Percentiles rank a stretch among this genome's conserved stretches.
These are phyloP conservation scores for Epicoccum sorghinum DNA, from an alignment of 2,329 filamentous ascomycete genomes.

Conservation along the genomic window DNA sequence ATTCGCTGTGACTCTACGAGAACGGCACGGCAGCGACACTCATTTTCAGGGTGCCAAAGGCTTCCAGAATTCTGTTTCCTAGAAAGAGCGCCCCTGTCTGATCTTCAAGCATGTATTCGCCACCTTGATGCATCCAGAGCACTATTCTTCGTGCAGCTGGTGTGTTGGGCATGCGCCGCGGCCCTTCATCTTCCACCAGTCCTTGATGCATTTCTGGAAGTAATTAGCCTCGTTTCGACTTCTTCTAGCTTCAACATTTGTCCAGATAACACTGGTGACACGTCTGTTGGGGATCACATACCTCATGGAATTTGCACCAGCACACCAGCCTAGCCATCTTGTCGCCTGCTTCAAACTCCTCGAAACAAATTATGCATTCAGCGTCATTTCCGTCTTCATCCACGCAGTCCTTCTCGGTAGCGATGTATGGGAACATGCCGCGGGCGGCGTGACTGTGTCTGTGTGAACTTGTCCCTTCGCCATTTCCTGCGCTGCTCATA, in stretches of 20 bases:
- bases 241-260: too few relatives aligned
- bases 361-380: slow-evolving; percentile 70
- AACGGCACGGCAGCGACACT: too few relatives aligned
- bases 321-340: slow-evolving; percentile 66
- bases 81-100: too few relatives aligned
- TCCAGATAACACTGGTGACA: too few relatives aligned
- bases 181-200: slow-evolving; percentile 65
- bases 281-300: slow-evolving; percentile 18
- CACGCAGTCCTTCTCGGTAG: slow-evolving; percentile 68
- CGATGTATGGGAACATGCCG: slow-evolving; percentile 60
- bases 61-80: too few relatives aligned
- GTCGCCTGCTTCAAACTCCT: slow-evolving; percentile 67
- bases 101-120: neutral
- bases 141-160: slow-evolving; percentile 49
- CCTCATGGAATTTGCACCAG: slow-evolving; percentile 68
- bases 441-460: slow-evolving; percentile 34
- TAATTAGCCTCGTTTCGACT: slow-evolving; percentile 1
- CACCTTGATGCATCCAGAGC: neutral
- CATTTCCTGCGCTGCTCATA: slow-evolving; percentile 38
- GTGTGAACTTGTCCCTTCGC: slow-evolving; percentile 33
- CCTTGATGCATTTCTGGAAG: slow-evolving; percentile 58
- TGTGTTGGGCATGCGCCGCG: slow-evolving; percentile 66
- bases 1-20: too few relatives aligned
- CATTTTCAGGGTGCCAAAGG: too few relatives aligned
- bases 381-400: slow-evolving; percentile 58